Percentiles rank a stretch among this genome's conserved stretches.
Conservation (phyloP, 2,329 filamentous ascomycete species). For the Hymenoscyphus scutula region DNA sequence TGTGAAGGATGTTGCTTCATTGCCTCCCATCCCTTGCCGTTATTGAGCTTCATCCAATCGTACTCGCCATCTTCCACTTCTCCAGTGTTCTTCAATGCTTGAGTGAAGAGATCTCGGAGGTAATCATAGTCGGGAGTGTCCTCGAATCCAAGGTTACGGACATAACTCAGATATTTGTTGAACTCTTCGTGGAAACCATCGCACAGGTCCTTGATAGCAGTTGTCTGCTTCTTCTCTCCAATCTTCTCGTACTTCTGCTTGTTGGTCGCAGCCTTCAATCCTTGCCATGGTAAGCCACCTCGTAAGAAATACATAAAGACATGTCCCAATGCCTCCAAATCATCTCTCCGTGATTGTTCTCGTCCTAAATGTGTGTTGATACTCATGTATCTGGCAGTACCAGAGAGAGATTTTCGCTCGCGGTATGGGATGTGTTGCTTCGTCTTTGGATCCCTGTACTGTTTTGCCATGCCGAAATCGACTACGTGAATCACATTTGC, state of each 20-base stretch:
- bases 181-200: slow-evolving; percentile 97
- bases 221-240: slow-evolving; percentile 99
- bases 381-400: slow-evolving; percentile 97
- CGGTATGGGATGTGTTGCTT: slow-evolving; percentile 98
- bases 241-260: slow-evolving; percentile 99
- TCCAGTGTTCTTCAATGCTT: slow-evolving; percentile 89
- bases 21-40: slow-evolving; percentile 85
- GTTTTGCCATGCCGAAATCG: slow-evolving; percentile 99
- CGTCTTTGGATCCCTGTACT: slow-evolving; percentile 97
- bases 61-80: slow-evolving; percentile 98
- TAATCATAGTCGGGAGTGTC: slow-evolving; percentile 99
- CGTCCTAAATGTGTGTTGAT: slow-evolving; percentile 98
- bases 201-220: slow-evolving; percentile 92
- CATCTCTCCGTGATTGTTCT: slow-evolving; percentile 93
- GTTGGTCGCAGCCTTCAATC: slow-evolving; percentile 70
- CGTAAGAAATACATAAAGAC: slow-evolving; percentile 74
- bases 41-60: slow-evolving; percentile 98
- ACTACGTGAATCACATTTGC: slow-evolving; percentile 98
- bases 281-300: slow-evolving; percentile 71
- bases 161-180: slow-evolving; percentile 95
- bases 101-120: slow-evolving; percentile 91
- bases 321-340: slow-evolving; percentile 82
- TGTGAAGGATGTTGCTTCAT: slow-evolving; percentile 68
- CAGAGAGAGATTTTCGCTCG: slow-evolving; percentile 93
- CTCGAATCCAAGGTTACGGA: slow-evolving; percentile 96